These are phyloP conservation scores for Psilocybe subaeruginosa DNA, from an alignment of 768 basidiomycete genomes.

Conservation along the genomic window DNA sequence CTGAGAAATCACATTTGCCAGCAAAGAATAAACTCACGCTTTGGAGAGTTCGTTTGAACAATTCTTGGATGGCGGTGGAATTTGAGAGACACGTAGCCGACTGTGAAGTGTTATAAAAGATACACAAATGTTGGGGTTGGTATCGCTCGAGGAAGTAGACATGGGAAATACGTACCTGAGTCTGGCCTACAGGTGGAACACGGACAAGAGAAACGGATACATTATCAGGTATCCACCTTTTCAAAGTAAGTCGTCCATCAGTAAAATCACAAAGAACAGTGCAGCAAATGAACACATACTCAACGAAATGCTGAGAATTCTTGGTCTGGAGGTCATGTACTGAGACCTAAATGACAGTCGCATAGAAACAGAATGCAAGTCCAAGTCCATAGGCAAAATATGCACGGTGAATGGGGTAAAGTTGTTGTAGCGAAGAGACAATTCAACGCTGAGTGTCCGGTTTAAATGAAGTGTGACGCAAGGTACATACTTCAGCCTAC, in stretches of 20 bases:
- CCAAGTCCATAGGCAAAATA: constrained; percentile 8
- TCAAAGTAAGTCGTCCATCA: background rate
- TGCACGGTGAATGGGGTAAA: constrained; percentile 4
- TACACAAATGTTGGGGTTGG: constrained; percentile 12
- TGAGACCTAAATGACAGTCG: constrained; percentile 48
- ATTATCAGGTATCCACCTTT: constrained; percentile 89
- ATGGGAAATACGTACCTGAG: constrained; percentile 46
- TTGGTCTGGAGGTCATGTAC: constrained; percentile 76
- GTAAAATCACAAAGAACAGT: background rate
- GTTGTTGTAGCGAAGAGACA: constrained; percentile 23
- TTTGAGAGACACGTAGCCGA: constrained; percentile 75
- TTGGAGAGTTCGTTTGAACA: constrained; percentile 75
- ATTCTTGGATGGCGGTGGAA: constrained; percentile 83
- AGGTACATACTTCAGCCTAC: constrained; percentile 54
- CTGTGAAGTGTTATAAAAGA: constrained; percentile 31
- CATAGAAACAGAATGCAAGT: constrained; percentile 3
- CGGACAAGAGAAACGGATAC: constrained; percentile 84
- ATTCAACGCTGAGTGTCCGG: constrained; percentile 19
- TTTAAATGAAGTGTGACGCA: constrained; percentile 21
- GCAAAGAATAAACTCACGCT: constrained; percentile 42
- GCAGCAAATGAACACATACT: constrained; percentile 48
- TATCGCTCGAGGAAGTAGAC: background rate
- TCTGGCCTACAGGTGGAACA: constrained; percentile 82
- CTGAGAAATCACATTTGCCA: background rate
- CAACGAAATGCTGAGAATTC: constrained; percentile 77